Evolutionary conservation across 202 grass and related monocot species (phyloP), one percentile per base, ranked within the genome.

Genomic region (Hordeum pubiflorum): DNA sequence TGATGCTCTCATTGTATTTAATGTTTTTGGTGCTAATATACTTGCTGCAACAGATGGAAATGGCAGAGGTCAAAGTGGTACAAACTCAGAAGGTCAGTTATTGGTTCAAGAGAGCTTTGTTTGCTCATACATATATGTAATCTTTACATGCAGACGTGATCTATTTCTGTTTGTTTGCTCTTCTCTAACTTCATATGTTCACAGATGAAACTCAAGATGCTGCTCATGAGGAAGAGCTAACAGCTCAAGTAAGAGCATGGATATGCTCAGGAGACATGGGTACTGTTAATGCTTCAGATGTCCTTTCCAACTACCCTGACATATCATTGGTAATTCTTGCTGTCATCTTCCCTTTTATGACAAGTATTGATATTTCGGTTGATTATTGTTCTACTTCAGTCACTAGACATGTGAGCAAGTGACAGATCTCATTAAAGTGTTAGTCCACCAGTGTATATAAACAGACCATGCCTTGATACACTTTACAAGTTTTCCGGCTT

Each of bases 121-220:
- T 59, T 85, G 20, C 34, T 39, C 61, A 13, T 76, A 15, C 34
- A 23, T 76, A 55, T 69, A 57, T 72, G 72, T 67, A 62, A 7
- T 58, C 1, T 34, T 80, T 79, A 33, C 22, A 55, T 29, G 58
- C 9, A 64, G 21, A 21, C 38, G 1, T 39, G 69, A 9, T 48
- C 48, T 75, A 77, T 36, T 29, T 65, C 27, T 9, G 36, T 63
- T 41, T 69, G 26, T 61, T 40, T 76, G 12, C 48, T 74, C 41
- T 80, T 83, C 14, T 41, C 69, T 84, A 55, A 40, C 13, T 82
- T 31, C 64, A 17, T 89, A 52, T 82, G 23, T 46, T 86, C 81
- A 67, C 86, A 98, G 92, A 91, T 63, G 96, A 95, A 79, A 98
- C 96, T 89, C 90, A 95, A 91, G 96, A 98, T 88, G 72, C 77